Conservation (phyloP, 208 protist genomes). For the Acanthamoeba pearcei region DNA sequence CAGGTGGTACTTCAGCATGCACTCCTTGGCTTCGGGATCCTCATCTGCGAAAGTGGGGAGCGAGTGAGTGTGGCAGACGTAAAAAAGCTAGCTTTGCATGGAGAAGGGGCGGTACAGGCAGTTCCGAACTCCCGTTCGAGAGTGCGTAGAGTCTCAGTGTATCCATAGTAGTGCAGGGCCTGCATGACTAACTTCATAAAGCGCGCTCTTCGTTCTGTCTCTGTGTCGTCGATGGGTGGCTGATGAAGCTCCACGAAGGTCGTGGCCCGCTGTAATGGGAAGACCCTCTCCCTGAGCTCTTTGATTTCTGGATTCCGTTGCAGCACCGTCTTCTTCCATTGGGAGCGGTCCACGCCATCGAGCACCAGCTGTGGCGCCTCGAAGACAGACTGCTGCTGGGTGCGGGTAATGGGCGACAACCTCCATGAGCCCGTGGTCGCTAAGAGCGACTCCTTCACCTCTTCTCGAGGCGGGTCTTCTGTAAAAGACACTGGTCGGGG, state of each 20-base stretch:
- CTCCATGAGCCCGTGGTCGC: no score
- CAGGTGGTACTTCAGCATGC: not conserved
- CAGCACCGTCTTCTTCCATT: constrained; percentile 60
- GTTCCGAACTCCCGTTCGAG: constrained; percentile 12
- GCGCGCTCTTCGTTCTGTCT: not conserved
- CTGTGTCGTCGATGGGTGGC: not conserved
- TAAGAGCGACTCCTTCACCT: no score
- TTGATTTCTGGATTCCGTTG: constrained; percentile 21
- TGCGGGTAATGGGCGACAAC: no score
- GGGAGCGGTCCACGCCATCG: not conserved
- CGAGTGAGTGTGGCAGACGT: no score
- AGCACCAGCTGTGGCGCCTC: not conserved
- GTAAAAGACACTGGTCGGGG: no score
- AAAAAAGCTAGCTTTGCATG: no score
- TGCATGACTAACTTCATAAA: constrained; percentile 4
- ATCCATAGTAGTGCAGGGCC: constrained; percentile 28
- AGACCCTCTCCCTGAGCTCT: constrained; percentile 9
- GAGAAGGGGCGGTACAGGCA: not conserved
- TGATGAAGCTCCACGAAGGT: constrained; percentile 61
- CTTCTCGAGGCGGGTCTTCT: no score
- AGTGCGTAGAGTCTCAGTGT: not conserved
- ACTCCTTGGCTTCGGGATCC: not conserved
- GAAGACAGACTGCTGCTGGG: not conserved
- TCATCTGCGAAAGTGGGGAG: not conserved
- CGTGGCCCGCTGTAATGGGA: not conserved